Base-by-base conservation (phyloP, 768 basidiomycete species). In the Amanita pallidorosea region DNA sequence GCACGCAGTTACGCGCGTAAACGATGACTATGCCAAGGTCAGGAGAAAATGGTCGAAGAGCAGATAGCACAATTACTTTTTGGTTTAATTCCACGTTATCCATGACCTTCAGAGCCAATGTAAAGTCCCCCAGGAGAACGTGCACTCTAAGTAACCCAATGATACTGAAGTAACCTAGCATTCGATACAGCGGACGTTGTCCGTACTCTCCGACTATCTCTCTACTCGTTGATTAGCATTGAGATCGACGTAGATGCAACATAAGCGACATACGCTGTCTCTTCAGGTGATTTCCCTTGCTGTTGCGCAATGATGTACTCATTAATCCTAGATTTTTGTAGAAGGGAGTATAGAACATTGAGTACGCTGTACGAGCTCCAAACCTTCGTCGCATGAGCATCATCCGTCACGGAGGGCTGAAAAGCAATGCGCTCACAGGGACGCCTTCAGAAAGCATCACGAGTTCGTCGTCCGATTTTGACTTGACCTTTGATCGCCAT, bases 281-380 rank as follows among this genome's bases (percentile, higher is more conserved):
- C 89, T 53, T 93, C 91, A 0, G 78, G 70, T 7, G 79, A 74
- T 66, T 88, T 87, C 22, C 91, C 88, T 56, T 83, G 74, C 59
- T 88, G 80, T 52, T 83, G 78, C 6, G 95, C 94, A 53, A 72
- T 63, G 53, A 99, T 82, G 67, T 93, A 89, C 64, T 97, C 93
- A 66, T 94, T 92, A 67, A 93, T 88, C 65, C 83, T 84, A 5
- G 88, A 90, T 68, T 98, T 98, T 77, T 98, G 95, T 56, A 99
- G 94, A 58, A 99, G 77, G 17, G 93, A 97, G 72, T 99, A 99
- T 23, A 99, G 76, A 35, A 99, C 95, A 69, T 99, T 98, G 59
- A 99, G 77, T 23, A 98, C 95, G 55, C 88, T 93, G 72, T 99
- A 99, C 46, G 92, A 95, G 59, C 87, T 92, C 96, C 96, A 99